Conservation (phyloP, 2,329 filamentous ascomycete species). For the Fonsecaea monophora region DNA sequence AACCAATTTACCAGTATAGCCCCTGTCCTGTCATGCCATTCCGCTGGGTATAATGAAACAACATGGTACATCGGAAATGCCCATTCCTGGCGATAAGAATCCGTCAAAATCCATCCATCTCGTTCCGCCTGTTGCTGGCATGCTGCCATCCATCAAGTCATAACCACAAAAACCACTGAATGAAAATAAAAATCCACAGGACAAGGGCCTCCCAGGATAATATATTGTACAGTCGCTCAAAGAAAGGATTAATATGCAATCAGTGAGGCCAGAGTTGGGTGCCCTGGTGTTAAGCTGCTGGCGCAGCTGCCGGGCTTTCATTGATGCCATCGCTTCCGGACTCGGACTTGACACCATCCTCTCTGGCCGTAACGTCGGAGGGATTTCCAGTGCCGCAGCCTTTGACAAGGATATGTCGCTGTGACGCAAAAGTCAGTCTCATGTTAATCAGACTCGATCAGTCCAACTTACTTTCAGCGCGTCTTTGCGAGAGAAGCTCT, state of each 20-base stretch:
- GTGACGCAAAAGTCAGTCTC: constrained; percentile 42
- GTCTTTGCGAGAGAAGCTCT: constrained; percentile 96
- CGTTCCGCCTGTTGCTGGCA: constrained; percentile 24
- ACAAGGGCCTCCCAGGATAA: neutral
- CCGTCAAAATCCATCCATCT: constrained; percentile 30
- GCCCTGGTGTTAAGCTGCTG: constrained; percentile 26
- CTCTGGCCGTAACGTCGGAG: constrained; percentile 19
- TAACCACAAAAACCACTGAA: constrained; percentile 14
- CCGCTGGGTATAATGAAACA: constrained; percentile 35
- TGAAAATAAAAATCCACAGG: neutral
- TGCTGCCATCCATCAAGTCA: constrained; percentile 33
- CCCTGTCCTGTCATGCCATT: constrained; percentile 24
- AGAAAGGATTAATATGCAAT: neutral
- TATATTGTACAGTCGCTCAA: constrained; percentile 33
- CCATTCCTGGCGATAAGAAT: constrained; percentile 16
- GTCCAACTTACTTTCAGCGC: constrained; percentile 80
- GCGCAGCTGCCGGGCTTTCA: constrained; percentile 32
- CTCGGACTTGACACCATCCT: constrained; percentile 39
- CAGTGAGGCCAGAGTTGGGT: neutral
- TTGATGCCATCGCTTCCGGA: constrained; percentile 36
- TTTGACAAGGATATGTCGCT: constrained; percentile 73
- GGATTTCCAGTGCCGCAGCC: constrained; percentile 61
- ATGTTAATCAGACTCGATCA: neutral
- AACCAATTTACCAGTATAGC: constrained; percentile 7
- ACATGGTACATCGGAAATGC: constrained; percentile 24